phyloP scores from a whole-genome alignment of 2,329 filamentous ascomycete species.

The Spiromastix sp. region DNA sequence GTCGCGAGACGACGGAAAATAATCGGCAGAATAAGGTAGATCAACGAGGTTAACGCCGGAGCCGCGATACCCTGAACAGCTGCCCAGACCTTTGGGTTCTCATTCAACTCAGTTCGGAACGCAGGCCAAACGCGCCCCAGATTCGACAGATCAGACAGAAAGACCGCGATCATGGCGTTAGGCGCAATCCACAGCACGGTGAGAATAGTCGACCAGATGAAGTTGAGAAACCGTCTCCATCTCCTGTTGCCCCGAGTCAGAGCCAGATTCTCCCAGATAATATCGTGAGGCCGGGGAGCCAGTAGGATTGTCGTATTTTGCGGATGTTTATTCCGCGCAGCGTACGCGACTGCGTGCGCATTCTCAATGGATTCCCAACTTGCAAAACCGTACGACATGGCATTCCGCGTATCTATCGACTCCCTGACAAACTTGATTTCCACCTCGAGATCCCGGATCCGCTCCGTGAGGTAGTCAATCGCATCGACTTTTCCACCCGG shows the following conservation, averaged over 20 bases:
- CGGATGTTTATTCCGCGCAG: conserved; percentile 68
- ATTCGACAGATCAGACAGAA: conserved; percentile 76
- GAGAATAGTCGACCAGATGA: conserved; percentile 69
- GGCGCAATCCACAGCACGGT: conserved; percentile 82
- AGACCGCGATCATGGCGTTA: conserved; percentile 90
- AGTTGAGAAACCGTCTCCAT: conserved; percentile 67
- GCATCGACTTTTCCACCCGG: conserved; percentile 66
- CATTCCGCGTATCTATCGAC: conserved; percentile 75
- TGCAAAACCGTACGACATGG: conserved; percentile 87
- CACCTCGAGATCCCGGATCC: conserved; percentile 71
- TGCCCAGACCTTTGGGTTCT: conserved; percentile 62
- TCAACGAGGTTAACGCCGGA: conserved; percentile 73
- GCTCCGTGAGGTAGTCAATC: conserved; percentile 81
- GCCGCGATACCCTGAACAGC: conserved; percentile 86
- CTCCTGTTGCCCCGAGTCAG: conserved; percentile 57
- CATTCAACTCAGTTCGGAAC: conserved; percentile 57
- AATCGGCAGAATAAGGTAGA: conserved; percentile 80
- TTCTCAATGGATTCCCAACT: conserved; percentile 84
- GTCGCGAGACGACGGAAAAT: conserved; percentile 83
- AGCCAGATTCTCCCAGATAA: conserved; percentile 92
- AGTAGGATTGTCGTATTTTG: conserved; percentile 66
- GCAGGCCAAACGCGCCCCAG: conserved; percentile 67
- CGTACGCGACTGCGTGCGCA: conserved; percentile 78
- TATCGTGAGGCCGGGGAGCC: conserved; percentile 77
- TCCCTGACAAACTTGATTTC: conserved; percentile 76